Percentiles rank a stretch among this genome's conserved stretches.
Evolutionary conservation across 345 rosid species (phyloP).

Genomic region (Erodium maritimum): DNA sequence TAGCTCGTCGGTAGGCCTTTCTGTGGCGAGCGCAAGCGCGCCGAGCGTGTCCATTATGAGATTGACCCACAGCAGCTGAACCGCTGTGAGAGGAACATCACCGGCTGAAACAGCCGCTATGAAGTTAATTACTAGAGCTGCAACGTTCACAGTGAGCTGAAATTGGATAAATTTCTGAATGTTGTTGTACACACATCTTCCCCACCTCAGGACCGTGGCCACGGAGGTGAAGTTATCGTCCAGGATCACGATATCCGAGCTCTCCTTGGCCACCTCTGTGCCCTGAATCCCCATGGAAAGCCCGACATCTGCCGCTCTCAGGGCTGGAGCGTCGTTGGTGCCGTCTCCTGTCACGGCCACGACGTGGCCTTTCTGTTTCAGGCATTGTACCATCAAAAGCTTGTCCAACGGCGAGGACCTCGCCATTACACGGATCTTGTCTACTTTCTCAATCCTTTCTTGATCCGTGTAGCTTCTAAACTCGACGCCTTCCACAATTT

Average conservation of each 20-base stretch:
- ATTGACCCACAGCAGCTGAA: conserved; percentile 70
- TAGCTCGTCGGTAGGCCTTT: conserved; percentile 51
- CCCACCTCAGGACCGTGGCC: conserved; percentile 59
- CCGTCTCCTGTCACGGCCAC: conserved; percentile 81
- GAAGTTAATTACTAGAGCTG: conserved; percentile 57
- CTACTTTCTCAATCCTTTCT: conserved; percentile 17
- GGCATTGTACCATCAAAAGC: conserved; percentile 66
- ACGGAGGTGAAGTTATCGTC: conserved; percentile 66
- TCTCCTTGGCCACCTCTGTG: conserved; percentile 68
- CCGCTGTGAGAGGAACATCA: conserved; percentile 52
- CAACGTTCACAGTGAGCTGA: conserved; percentile 63
- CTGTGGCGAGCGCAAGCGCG: conserved; percentile 62
- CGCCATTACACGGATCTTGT: conserved; percentile 52
- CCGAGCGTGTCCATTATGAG: conserved; percentile 73
- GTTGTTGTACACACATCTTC: conserved; percentile 64
- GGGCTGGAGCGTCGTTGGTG: conserved; percentile 66
- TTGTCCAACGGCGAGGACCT: conserved; percentile 68
- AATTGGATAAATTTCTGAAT: conserved; percentile 72
- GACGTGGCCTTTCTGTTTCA: conserved; percentile 52
- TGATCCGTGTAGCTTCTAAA: conserved; percentile 19
- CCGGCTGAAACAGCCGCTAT: conserved; percentile 68
- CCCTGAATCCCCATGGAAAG: conserved; percentile 77
- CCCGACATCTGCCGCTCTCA: conserved; percentile 67
- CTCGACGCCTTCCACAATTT: conserved; percentile 22
- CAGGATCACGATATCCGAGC: conserved; percentile 67